These are phyloP conservation scores for Cercophora sp. DNA, from an alignment of 495 filamentous ascomycete species.

Conservation along the genomic window DNA sequence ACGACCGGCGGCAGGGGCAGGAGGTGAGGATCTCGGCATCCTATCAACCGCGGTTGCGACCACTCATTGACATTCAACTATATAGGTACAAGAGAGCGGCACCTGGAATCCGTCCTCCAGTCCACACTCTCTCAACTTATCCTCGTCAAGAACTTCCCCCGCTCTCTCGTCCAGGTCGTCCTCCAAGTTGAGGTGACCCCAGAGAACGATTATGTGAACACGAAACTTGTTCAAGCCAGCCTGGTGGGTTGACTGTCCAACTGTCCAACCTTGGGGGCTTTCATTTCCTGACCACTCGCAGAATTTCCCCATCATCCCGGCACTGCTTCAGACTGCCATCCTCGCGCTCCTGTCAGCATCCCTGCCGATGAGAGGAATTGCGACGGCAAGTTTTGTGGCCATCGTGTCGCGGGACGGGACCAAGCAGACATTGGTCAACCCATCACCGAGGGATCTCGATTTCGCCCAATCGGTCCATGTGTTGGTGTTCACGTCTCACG, in stretches of 20 bases:
- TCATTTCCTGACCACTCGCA: no score
- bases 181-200: conserved; percentile 59
- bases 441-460: conserved; percentile 51
- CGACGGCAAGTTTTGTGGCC: conserved; percentile 60
- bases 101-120: conserved; percentile 67
- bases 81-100: conserved; percentile 64
- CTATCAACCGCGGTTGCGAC: conserved; percentile 29
- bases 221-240: conserved; percentile 47
- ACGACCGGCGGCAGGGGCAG: conserved; percentile 77
- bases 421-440: conserved; percentile 47
- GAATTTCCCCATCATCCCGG: conserved; percentile 71
- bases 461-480: conserved; percentile 68
- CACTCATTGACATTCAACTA: conserved; percentile 39
- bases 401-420: conserved; percentile 47
- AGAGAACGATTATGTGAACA: conserved; percentile 51
- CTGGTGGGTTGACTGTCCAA: conserved; percentile 40
- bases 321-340: conserved; percentile 67
- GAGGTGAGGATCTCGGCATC: conserved; percentile 55
- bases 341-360: conserved; percentile 73
- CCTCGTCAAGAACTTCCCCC: conserved; percentile 62
- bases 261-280: no score
- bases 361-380: conserved; percentile 67
- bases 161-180: conserved; percentile 62
- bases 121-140: conserved; percentile 65
- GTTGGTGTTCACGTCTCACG: conserved; percentile 69